Evolutionary conservation across 1,139 yeast species (phyloP), one percentile per base, ranked within the genome.

Genomic region (Yamadazyma epiphylla): DNA sequence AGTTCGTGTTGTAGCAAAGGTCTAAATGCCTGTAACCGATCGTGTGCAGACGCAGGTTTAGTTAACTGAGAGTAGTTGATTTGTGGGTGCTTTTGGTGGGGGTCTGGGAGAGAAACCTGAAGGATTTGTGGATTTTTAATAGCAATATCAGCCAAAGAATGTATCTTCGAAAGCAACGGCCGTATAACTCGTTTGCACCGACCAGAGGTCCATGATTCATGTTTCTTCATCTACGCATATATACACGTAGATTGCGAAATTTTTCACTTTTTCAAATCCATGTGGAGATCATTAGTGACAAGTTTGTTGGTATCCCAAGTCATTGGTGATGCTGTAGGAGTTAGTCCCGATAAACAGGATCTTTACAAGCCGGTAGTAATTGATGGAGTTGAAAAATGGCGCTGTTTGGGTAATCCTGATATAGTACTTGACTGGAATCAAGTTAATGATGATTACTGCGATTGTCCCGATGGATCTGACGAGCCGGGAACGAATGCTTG

Each of bases 401-500:
- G 64, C 7, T 89, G 97, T 59, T 53, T 89, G 24, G 53, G 60
- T 15, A 71, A 83, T 48, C 80, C 94, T 0, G 70, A 77, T 12
- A 74, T 87, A 5, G 64, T 62, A 13, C 58, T 89, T 17, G 63
- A 78, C 17, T 68, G 64, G 30, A 65, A 65, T 26, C 85, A 80
- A 48, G 72, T 91, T 43, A 89, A 91, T 51, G 97, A 91, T 52
- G 82, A 88, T 46, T 80, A 73, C 48, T 89, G 97, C 55, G 98
- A 91, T 52, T 91, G 98, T 60, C 96, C 97, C 0, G 98, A 91
- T 57, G 98, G 98, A 0, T 80, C 94, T 3, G 98, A 91, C 55
- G 98, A 91, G 53, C 96, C 97, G 0, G 96, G 96, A 0, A 91
- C 97, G 1, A 68, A 83, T 31, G 96, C 96, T 0, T 91, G 97